phyloP scores from a whole-genome alignment of 2,329 filamentous ascomycete species.

The Pyrenochaeta sp. region DNA sequence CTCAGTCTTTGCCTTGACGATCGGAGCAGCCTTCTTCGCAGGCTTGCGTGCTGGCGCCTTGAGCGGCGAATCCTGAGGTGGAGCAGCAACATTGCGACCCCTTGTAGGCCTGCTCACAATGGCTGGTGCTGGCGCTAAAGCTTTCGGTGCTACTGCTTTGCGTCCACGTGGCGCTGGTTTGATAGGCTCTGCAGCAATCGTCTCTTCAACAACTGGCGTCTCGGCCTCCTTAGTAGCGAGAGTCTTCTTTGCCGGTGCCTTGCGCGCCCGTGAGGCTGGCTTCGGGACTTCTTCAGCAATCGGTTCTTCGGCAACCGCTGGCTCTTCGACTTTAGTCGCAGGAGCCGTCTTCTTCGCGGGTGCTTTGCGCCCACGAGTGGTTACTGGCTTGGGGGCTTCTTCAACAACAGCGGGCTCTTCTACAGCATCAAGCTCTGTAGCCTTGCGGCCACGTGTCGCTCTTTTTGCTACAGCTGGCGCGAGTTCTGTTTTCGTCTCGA shows the following conservation, averaged over 20 bases:
- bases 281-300: slow-evolving; percentile 22
- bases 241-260: slow-evolving; percentile 27
- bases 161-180: slow-evolving; percentile 30
- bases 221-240: slow-evolving; percentile 18
- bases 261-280: slow-evolving; percentile 25
- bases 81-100: slow-evolving; percentile 25
- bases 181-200: slow-evolving; percentile 17
- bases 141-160: slow-evolving; percentile 25
- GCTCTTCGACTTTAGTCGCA: slow-evolving; percentile 15
- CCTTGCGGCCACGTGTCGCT: slow-evolving; percentile 36
- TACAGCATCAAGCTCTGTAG: slow-evolving; percentile 11
- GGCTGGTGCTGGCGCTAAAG: slow-evolving; percentile 15
- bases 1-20: slow-evolving; percentile 17
- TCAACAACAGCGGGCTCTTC: slow-evolving; percentile 23
- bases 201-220: slow-evolving; percentile 12
- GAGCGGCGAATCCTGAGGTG: slow-evolving; percentile 33
- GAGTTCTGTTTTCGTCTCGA: slow-evolving; percentile 23
- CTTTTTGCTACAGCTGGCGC: slow-evolving; percentile 30
- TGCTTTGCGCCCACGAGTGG: slow-evolving; percentile 28
- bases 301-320: slow-evolving; percentile 12
- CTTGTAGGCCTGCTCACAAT: slow-evolving; percentile 28
- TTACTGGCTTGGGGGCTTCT: slow-evolving; percentile 24
- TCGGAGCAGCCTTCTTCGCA: slow-evolving; percentile 24
- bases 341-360: slow-evolving; percentile 22
- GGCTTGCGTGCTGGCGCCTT: slow-evolving; percentile 39